Evolutionary conservation across 306 rosid genomes (phyloP).

Genomic region (Comarum palustre): DNA sequence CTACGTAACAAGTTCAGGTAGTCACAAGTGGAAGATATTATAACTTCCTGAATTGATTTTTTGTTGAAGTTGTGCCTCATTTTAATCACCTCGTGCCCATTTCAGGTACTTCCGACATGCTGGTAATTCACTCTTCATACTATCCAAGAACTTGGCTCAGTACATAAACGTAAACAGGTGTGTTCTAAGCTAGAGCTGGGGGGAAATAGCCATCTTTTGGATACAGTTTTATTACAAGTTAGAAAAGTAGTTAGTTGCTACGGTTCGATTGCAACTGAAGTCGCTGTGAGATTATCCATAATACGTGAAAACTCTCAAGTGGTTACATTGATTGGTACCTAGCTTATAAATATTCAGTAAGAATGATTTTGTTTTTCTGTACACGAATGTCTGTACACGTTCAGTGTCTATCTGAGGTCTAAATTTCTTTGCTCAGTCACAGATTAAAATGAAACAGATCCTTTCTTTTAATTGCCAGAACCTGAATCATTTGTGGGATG

Average conservation of each 20-base stretch:
- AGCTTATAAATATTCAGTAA: not conserved
- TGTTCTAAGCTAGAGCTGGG: constrained; percentile 25
- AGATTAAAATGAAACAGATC: not conserved
- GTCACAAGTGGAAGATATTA: not conserved
- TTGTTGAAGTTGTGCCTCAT: not conserved
- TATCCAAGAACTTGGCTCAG: constrained; percentile 84
- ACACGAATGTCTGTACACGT: not conserved
- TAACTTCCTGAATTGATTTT: not conserved
- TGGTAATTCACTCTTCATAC: constrained; percentile 65
- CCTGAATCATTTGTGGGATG: not conserved
- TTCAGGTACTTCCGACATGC: constrained; percentile 97
- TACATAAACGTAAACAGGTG: constrained; percentile 91
- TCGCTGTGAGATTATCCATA: not conserved
- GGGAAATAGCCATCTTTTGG: constrained; percentile 7
- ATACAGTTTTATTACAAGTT: not conserved
- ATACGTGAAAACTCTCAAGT: not conserved
- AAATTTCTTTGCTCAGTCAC: not conserved
- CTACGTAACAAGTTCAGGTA: not conserved
- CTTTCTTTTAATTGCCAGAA: not conserved
- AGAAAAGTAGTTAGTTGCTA: constrained; percentile 3
- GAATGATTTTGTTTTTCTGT: not conserved
- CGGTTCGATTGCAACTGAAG: not conserved
- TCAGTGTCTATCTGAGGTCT: not conserved
- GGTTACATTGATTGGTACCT: not conserved
- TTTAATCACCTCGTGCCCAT: constrained; percentile 18